phyloP scores from a whole-genome alignment of 1,284 basidiomycete genomes.

The Sporisorium graminicola region DNA sequence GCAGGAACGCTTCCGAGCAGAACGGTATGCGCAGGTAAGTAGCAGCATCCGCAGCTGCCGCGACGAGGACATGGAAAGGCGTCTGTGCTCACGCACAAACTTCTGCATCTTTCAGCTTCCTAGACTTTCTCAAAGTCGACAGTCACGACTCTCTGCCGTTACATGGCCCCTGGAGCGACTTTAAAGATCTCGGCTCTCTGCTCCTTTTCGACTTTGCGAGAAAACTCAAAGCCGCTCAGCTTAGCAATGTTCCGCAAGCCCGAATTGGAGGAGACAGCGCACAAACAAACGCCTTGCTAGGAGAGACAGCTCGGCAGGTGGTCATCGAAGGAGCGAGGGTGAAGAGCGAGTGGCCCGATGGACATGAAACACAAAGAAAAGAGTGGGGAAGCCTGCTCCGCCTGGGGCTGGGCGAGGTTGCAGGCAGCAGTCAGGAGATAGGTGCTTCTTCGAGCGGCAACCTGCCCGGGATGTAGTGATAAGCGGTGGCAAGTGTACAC shows the following conservation, averaged over 20 bases:
- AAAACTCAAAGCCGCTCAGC: neutral
- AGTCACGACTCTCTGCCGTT: neutral
- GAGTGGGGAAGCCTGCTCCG: slow-evolving; percentile 12
- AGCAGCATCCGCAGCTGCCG: neutral
- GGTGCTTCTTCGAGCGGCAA: neutral
- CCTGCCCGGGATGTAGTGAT: too few species aligned
- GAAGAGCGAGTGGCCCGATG: neutral
- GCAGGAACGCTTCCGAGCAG: neutral
- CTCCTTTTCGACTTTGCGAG: neutral
- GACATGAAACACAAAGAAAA: neutral
- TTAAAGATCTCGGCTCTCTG: neutral
- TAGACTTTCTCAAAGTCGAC: neutral
- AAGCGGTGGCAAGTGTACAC: too few species aligned
- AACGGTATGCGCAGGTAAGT: neutral
- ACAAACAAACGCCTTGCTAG: too few species aligned
- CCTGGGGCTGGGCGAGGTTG: neutral
- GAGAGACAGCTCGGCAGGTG: too few species aligned
- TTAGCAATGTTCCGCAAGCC: neutral
- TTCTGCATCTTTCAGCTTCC: neutral
- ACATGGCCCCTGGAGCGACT: neutral
- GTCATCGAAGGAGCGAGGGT: neutral
- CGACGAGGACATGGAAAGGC: neutral
- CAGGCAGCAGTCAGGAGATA: neutral
- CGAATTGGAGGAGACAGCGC: too few species aligned
- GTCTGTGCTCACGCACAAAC: neutral